Evolutionary conservation across 768 basidiomycete genomes (phyloP), one percentile per base, ranked within the genome.

Genomic region (Collybia nuda): DNA sequence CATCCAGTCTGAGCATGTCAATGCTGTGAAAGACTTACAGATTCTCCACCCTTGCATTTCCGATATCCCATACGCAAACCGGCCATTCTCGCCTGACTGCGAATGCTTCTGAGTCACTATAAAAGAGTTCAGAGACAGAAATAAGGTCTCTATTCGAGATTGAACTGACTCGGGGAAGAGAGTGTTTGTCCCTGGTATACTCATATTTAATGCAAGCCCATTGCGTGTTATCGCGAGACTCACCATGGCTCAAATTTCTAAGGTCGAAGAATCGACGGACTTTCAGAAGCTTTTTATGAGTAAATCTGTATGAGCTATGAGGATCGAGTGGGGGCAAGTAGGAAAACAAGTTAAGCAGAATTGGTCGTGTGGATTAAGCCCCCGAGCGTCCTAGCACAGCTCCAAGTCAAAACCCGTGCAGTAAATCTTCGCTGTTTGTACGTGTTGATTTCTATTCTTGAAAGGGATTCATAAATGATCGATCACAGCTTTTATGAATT

Each of bases 21-120:
- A 50, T 55, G 54, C 29, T 36, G 32, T 29, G 32, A 51, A 53
- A 24, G 41, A 87, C 96, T 72, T 63, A 99, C 96, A 84, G 71
- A 98, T 88, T 70, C 97, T 80, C 97, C 97, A 99, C 61, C 97
- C 97, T 70, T 99, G 97, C 96, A 98, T 98, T 72, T 98, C 95
- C 40, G 90, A 86, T 38, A 97, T 79, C 6, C 81, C 88, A 68
- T 85, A 98, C 40, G 77, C 61, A 68, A 81, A 85, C 50, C 81
- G 80, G 53, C 74, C 77, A 81, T 92, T 85, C 55, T 74, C 76
- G 38, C 90, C 93, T 18, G 76, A 67, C 58, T 85, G 79, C 4
- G 91, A 86, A 64, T 78, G 80, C 78, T 98, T 99, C 56, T 82
- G 80, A 47, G 88, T 93, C 18, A 84, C 93, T 94, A 60, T 32